Base-by-base conservation (phyloP, 805 yeast species). In the Yarrowia alimentaria region DNA sequence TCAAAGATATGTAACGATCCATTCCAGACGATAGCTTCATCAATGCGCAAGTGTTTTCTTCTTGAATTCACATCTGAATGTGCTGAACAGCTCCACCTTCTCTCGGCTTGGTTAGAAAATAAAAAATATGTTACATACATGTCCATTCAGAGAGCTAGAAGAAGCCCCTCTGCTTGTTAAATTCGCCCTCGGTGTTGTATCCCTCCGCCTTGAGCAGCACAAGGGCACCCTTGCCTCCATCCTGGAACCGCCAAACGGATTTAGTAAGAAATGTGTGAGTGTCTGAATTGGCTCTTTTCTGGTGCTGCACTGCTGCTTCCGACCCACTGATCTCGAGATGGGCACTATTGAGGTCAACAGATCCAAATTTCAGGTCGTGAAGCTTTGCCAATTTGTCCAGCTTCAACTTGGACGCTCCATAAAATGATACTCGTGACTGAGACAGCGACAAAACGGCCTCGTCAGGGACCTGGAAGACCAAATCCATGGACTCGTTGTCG, bases 381-480 rank as follows among this genome's bases (percentile, higher is more conserved):
- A 21, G 17, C 17, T 30, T 31, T 5, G 50, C 50, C 14, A 43
- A 30, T 22, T 31, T 43, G 8, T 30, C 37, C 28, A 43, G 16
- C 13, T 21, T 45, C 12, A 20, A 13, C 31, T 25, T 32, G 9
- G 25, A 16, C 12, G 51, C 11, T 18, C 29, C 42, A 14, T 32
- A 22, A 19, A 51, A 28, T 3, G 37, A 13, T n/a, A 22, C 54
- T 1, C 25, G 9, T 1, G 17, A 13, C 12, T 32, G 42, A 6
- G 22, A 20, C n/a, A 24, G 47, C n/a, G 22, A 24, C 6, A 32
- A 1, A 3, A 52, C 24, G 5, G 28, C 54, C 13, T 49, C 54
- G 13, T 31, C 34, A 9, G 33, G 30, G 3, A 61, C 58, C 56
- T 79, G 80, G 16, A 78, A 56, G 0, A 73, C 56, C 53, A 79